Evolutionary conservation across 2,329 filamentous ascomycete species (phyloP), one percentile per base, ranked within the genome.

Genomic region (Sphaceloma murrayae): DNA sequence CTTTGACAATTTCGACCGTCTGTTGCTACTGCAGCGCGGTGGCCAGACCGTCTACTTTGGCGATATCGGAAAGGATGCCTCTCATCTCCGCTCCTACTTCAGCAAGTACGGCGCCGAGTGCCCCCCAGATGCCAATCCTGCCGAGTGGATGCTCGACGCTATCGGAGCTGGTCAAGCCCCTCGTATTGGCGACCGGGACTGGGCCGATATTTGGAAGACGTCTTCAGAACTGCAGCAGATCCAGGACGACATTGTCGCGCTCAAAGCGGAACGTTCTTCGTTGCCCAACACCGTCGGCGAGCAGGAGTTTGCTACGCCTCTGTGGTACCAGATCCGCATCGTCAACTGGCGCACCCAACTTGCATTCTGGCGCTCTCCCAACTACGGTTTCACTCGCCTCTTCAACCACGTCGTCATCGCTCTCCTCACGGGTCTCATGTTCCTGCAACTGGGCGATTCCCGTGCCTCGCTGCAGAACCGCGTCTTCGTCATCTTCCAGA

Each of bases 401-500:
- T 93, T 89, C 69, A 88, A 83, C 58, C 86, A 94, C 59, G 68
- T 89, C 48, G 75, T 78, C 49, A 83, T 94, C 51, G 80, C 83
- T 1, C 57, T 94, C 10, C 66, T 93, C 45, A 85, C 82, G 0
- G 87, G 87, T 53, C 71, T 94, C 9, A 81, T 81, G 24, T 94
- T 82, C 61, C 68, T 93, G 36, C 75, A 85, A 49, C 75, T 94
- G 6, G 79, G 89, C 57, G 65, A 87, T 55, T 86, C 82, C 2
- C 75, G 82, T 7, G 67, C 80, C 1, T 84, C 81, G 1, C 72
- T 94, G 3, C 87, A 94, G 62, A 84, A 91, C 67, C 80, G 81
- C 48, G 75, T 94, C 50, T 94, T 94, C 62, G 77, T 89, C 62
- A 84, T 91, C 61, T 94, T 94, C 74, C 85, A 93, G 60, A 77